Conservation (phyloP, 345 rosid species). For the Brassica rapa region DNA sequence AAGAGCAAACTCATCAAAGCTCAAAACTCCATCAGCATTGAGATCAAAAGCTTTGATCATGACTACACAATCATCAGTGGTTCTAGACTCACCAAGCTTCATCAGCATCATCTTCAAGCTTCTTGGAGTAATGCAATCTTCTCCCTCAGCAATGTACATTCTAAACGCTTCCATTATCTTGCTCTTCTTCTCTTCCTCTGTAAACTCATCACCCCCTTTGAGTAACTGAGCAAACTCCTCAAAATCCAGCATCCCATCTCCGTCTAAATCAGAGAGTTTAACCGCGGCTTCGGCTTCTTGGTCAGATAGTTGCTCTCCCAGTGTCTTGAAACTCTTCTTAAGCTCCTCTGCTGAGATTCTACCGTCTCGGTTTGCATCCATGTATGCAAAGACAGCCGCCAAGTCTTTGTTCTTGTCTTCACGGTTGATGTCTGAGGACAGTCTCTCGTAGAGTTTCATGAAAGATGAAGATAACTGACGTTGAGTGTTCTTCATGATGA, state of each 20-base stretch:
- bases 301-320: not conserved
- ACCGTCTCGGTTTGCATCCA: constrained; percentile 66
- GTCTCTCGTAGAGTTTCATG: not conserved
- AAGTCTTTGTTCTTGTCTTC: constrained; percentile 31
- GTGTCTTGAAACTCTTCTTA: constrained; percentile 29
- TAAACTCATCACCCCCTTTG: constrained; percentile 34
- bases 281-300: constrained; percentile 56
- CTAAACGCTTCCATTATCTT: constrained; percentile 57
- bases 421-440: not conserved
- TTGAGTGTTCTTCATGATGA: not conserved
- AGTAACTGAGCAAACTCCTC: constrained; percentile 57
- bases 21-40: constrained; percentile 67
- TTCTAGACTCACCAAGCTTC: constrained; percentile 53
- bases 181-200: constrained; percentile 49
- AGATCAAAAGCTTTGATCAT: constrained; percentile 69
- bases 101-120: constrained; percentile 65
- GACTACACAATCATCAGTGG: constrained; percentile 53
- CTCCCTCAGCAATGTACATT: constrained; percentile 57
- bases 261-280: constrained; percentile 51
- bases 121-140: constrained; percentile 54
- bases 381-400: constrained; percentile 49
- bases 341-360: constrained; percentile 58
- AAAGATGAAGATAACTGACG: not conserved
- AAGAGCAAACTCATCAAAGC: constrained; percentile 63
- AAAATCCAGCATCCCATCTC: constrained; percentile 58